A percentile compares a stretch with the other conserved stretches of the same genome.
These are phyloP conservation scores for Trichoderma erinaceum DNA, from an alignment of 495 filamentous ascomycete species.

Conservation along the genomic window DNA sequence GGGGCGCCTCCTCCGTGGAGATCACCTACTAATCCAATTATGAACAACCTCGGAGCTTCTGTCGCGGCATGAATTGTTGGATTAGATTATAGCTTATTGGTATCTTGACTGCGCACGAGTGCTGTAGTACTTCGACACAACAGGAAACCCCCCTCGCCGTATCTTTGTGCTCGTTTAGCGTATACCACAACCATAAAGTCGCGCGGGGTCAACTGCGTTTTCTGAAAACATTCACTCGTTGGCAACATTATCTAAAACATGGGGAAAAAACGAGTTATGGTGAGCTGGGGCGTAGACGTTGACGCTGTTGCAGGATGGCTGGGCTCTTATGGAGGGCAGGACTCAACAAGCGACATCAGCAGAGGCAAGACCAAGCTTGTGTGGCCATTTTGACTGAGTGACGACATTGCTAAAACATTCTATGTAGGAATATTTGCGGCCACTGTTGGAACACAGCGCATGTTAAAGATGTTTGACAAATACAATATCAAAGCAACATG, in stretches of 20 bases:
- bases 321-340: constrained; percentile 32
- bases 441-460: constrained; percentile 61
- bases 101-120: too few relatives aligned
- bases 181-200: too few relatives aligned
- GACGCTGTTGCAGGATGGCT: constrained; percentile 45
- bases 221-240: too few relatives aligned
- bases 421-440: constrained; percentile 42
- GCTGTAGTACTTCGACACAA: too few relatives aligned
- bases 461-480: constrained; percentile 70
- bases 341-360: constrained; percentile 44
- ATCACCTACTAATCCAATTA: too few relatives aligned
- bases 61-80: too few relatives aligned
- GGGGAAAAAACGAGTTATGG: constrained; percentile 52
- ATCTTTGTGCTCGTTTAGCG: too few relatives aligned
- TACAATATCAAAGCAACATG: constrained; percentile 78
- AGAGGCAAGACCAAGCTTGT: constrained; percentile 29
- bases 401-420: constrained; percentile 27
- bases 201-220: too few relatives aligned
- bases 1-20: too few relatives aligned
- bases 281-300: constrained; percentile 39
- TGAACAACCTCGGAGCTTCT: too few relatives aligned
- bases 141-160: too few relatives aligned
- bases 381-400: background rate
- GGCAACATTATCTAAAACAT: constrained; percentile 24
- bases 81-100: too few relatives aligned